Evolutionary conservation across 2,329 filamentous ascomycete species (phyloP), one percentile per base, ranked within the genome.

Genomic region (Neonectria magnoliae): DNA sequence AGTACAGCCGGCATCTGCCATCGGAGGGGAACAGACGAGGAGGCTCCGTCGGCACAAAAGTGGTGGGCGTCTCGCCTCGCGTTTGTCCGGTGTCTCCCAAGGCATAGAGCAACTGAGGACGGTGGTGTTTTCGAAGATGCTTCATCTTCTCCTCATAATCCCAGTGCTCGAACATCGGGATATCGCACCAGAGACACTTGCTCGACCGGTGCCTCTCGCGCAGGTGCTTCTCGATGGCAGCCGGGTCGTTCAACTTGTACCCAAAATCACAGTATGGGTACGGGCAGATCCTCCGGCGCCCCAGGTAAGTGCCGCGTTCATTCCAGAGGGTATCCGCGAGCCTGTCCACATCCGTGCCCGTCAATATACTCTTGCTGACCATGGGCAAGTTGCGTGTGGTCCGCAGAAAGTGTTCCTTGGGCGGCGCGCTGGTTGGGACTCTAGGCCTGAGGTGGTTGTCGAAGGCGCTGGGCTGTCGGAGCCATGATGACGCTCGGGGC

Each of bases 351-450:
- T 84, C 82, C 0, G 76, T 79, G 0, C 78, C 77, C 0, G 82
- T 85, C 58, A 83, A 69, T 16, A 83, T 72, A 1, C 73, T 77
- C 25, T 78, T 75, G 16, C 76, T 77, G 16, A 81, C 69, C 50
- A 77, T 76, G 1, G 82, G 81, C 27, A 81, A 68, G 31, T 72
- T 74, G 18, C 69, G 67, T 1, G 75, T 72, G 0, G 75, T 79
- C 11, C 73, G 73, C 50, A 83, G 72, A 18, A 84, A 67, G 2
- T 68, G 67, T 62, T 85, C 82, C 1, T 76, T 41, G 0, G 75
- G 68, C 0, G 75, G 60, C 2, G 65, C 74, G 4, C 62, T 66
- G 18, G 57, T 38, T 4, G 75, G 73, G 11, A 76, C 54, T 3
- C 25, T 20, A 13, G 38, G 44, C 44, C 41, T 5, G 52, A 5